Percentiles rank a stretch among this genome's conserved stretches.
phyloP scores from a whole-genome alignment of 108 stramenopile genomes.

The Cyclostephanos invisitatus region DNA sequence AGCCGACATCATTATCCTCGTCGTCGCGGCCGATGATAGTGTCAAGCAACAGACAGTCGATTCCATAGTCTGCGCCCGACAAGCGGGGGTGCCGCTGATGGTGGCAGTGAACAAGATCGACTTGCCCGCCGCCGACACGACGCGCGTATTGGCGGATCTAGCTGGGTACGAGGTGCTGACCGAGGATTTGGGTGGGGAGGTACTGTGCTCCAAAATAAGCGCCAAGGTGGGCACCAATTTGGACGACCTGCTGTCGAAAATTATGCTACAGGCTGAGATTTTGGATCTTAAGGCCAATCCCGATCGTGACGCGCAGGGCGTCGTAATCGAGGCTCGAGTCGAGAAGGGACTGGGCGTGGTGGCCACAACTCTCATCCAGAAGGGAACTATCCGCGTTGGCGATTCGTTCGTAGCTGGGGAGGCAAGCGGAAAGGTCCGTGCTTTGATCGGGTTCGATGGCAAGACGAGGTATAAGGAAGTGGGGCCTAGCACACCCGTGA shows the following conservation, averaged over 20 bases:
- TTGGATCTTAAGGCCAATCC: conserved; percentile 92
- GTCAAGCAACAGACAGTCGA: conserved; percentile 98
- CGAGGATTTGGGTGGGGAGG: conserved; percentile 95
- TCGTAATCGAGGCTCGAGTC: conserved; percentile 93
- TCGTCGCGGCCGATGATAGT: conserved; percentile 99
- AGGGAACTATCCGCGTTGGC: conserved; percentile 92
- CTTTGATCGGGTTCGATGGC: conserved; percentile 79
- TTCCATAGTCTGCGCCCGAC: conserved; percentile 91
- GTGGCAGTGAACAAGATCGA: conserved; percentile 99
- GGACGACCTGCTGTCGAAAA: conserved; percentile 90
- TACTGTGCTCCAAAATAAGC: conserved; percentile 89
- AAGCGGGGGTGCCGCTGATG: conserved; percentile 92
- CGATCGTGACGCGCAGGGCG: conserved; percentile 85
- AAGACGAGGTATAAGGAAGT: conserved; percentile 86
- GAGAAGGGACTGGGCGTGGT: conserved; percentile 93
- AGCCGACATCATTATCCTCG: conserved; percentile 98
- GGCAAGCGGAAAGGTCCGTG: conserved; percentile 87
- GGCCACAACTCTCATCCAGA: conserved; percentile 93
- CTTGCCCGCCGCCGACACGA: conserved; percentile 84
- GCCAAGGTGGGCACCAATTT: conserved; percentile 91
- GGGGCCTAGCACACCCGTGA: conserved; percentile 88
- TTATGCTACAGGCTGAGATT: conserved; percentile 96
- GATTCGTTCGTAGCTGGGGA: conserved; percentile 94
- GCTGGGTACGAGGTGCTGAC: conserved; percentile 88
- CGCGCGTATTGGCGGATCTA: conserved; percentile 83